Conservation (phyloP, 768 basidiomycete species). For the Albatrellus ellisii region DNA sequence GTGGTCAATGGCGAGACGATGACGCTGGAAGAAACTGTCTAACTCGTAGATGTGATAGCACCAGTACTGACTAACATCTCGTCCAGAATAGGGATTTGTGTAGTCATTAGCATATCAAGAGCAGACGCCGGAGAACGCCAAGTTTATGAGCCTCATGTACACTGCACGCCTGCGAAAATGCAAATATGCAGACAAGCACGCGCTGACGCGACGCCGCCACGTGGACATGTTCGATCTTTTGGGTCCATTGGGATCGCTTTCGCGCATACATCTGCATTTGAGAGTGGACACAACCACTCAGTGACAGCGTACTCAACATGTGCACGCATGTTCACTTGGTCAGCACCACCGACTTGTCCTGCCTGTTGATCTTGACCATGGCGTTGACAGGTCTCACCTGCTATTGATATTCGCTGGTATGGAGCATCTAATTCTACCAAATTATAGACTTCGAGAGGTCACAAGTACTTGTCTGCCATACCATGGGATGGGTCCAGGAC, state of each 20-base stretch:
- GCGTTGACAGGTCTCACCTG: conserved; percentile 92
- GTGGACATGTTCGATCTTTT: conserved; percentile 74
- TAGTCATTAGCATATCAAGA: conserved; percentile 69
- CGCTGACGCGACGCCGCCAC: conserved; percentile 62
- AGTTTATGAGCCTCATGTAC: conserved; percentile 89
- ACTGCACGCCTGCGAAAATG: conserved; percentile 85
- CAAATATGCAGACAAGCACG: conserved; percentile 73
- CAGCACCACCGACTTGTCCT: conserved; percentile 13
- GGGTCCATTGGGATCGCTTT: conserved; percentile 97
- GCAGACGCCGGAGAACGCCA: conserved; percentile 79
- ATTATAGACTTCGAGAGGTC: no score
- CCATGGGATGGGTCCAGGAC: no score
- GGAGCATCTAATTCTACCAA: conserved; percentile 90
- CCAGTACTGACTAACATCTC: background rate
- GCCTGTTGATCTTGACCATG: background rate
- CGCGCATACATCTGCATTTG: conserved; percentile 92
- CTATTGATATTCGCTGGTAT: conserved; percentile 95
- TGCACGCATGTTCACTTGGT: conserved; percentile 92
- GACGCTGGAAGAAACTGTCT: conserved; percentile 83
- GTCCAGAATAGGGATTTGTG: conserved; percentile 93
- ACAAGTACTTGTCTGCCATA: no score
- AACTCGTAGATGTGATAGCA: conserved; percentile 2
- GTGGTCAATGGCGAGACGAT: conserved; percentile 94
- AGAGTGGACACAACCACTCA: conserved; percentile 97
- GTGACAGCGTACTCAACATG: conserved; percentile 98